These are phyloP conservation scores for Pythium phragmiticola DNA, from an alignment of 352 stramenopile genomes.

Conservation along the genomic window DNA sequence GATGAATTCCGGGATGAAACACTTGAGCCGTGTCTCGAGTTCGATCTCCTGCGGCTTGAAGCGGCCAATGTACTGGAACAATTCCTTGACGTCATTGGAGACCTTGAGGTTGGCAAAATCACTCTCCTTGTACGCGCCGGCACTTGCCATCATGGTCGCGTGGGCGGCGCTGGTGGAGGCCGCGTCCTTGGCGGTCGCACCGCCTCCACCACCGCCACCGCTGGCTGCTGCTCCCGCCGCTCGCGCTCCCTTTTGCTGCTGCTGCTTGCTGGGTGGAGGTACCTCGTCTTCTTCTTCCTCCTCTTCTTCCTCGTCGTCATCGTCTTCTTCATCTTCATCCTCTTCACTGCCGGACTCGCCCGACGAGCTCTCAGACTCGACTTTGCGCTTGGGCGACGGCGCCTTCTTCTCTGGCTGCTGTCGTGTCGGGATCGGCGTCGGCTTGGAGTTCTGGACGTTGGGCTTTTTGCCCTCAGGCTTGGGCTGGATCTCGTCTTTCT, in stretches of 20 bases:
- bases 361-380: conserved; percentile 64
- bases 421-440: conserved; percentile 30
- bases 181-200: conserved; percentile 5
- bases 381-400: conserved; percentile 48
- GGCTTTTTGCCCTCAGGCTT: conserved; percentile 27
- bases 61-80: conserved; percentile 93
- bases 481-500: conserved; percentile 30
- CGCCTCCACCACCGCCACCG: neutral
- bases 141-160: conserved; percentile 63
- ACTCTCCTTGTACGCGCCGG: conserved; percentile 83
- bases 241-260: conserved; percentile 16
- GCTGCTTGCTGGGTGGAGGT: conserved; percentile 7
- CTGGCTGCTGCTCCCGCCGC: conserved; percentile 14
- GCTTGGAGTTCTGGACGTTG: conserved; percentile 26
- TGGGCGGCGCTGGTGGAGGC: conserved; percentile 36
- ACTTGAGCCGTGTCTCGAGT: conserved; percentile 94
- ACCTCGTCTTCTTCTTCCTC: conserved; percentile 45
- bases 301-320: conserved; percentile 49
- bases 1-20: conserved; percentile 97
- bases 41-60: conserved; percentile 96
- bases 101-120: conserved; percentile 90
- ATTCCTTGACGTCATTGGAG: conserved; percentile 84
- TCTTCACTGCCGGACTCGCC: conserved; percentile 68
- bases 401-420: conserved; percentile 39
- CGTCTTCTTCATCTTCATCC: conserved; percentile 63